A percentile compares a stretch with the other conserved stretches of the same genome.
Conservation (phyloP, 768 basidiomycete genomes). For the Infundibulicybe gibba region DNA sequence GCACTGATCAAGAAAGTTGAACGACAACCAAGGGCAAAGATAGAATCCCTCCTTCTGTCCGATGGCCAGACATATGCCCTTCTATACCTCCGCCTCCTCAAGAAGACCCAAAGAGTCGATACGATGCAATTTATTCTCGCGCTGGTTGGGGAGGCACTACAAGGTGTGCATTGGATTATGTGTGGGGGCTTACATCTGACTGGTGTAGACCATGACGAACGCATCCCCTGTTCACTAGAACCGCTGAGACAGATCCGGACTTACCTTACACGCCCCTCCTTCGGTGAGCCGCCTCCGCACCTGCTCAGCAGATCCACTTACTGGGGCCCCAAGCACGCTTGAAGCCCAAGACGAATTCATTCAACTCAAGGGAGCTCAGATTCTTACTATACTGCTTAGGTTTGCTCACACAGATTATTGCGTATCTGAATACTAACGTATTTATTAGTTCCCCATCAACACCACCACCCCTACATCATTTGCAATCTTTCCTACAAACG, state of each 20-base stretch:
- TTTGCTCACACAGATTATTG: constrained; percentile 23
- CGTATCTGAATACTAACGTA: constrained; percentile 1
- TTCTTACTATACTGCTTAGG: constrained; percentile 85
- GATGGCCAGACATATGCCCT: constrained; percentile 82
- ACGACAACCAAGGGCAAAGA: constrained; percentile 69
- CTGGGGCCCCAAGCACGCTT: constrained; percentile 50
- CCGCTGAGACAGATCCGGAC: constrained; percentile 66
- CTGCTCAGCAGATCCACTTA: constrained; percentile 8
- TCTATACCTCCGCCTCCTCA: constrained; percentile 88
- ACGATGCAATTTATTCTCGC: constrained; percentile 87
- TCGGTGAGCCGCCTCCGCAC: constrained; percentile 39
- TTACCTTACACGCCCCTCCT: constrained; percentile 79
- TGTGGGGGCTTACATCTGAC: neutral
- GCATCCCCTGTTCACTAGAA: constrained; percentile 72
- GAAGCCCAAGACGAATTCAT: constrained; percentile 92
- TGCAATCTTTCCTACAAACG: constrained; percentile 56
- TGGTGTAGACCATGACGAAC: constrained; percentile 76
- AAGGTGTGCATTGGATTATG: constrained; percentile 43
- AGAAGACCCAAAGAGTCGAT: constrained; percentile 77
- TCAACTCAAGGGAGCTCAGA: constrained; percentile 86
- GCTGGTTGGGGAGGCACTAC: constrained; percentile 83
- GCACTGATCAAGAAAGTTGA: constrained; percentile 88
- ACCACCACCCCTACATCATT: constrained; percentile 44
- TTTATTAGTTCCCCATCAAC: constrained; percentile 47
- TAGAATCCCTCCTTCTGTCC: constrained; percentile 73